Percentiles rank a stretch among this genome's conserved stretches.
phyloP scores from a whole-genome alignment of 2,329 filamentous ascomycete genomes.

The Scedosporium minutisporum region DNA sequence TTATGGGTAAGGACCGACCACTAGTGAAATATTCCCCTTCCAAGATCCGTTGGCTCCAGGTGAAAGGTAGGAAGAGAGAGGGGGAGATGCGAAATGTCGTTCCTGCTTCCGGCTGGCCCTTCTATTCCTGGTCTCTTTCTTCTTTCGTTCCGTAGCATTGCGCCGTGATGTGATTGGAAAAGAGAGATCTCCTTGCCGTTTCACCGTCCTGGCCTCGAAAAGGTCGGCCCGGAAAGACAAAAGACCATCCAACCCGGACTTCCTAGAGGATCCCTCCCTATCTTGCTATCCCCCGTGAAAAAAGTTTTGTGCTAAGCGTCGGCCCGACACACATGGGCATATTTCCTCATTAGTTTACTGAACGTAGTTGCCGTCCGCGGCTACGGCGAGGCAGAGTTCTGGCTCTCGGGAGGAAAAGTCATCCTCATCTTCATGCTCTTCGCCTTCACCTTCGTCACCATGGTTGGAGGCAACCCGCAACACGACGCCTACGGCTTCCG shows the following conservation, averaged over 20 bases:
- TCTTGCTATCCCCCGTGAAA: background rate
- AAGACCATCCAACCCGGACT: background rate
- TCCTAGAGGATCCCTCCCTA: background rate
- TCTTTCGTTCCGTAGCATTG: background rate
- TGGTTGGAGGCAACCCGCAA: constrained; percentile 68
- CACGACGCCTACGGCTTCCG: constrained; percentile 60
- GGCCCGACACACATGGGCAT: background rate
- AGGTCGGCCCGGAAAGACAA: background rate
- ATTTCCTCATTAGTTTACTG: constrained; percentile 32
- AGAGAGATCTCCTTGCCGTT: background rate
- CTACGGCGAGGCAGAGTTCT: constrained; percentile 67
- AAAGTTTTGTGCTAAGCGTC: background rate
- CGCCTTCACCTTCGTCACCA: constrained; percentile 68
- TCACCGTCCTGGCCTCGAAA: too few relatives aligned
- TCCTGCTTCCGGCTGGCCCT: background rate
- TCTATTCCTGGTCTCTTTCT: background rate
- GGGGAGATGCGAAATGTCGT: background rate
- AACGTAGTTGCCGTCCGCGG: constrained; percentile 57
- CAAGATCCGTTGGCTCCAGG: background rate
- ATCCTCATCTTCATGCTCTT: constrained; percentile 59
- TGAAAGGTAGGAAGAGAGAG: too few relatives aligned
- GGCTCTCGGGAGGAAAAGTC: constrained; percentile 53
- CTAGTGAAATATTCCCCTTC: background rate
- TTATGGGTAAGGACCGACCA: constrained; percentile 4
- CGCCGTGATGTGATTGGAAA: background rate